Percentiles rank a stretch among this genome's conserved stretches.
Conservation (phyloP, 164 flowering plant genomes). For the Vitis rupestris region DNA sequence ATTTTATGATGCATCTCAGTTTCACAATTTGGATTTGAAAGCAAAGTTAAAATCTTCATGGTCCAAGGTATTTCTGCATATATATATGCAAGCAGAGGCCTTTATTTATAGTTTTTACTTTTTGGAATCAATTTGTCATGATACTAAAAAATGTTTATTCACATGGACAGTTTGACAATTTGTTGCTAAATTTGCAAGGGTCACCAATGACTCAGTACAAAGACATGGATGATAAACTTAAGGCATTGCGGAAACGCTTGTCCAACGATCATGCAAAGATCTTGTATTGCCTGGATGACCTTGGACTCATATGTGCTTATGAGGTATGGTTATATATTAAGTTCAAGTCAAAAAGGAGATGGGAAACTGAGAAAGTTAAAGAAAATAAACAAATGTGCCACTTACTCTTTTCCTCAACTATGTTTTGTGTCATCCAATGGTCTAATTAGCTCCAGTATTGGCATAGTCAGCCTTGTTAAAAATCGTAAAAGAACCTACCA, state of each 20-base stretch:
- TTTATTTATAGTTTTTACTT: neutral
- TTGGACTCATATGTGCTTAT: slow-evolving; percentile 75
- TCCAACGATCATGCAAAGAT: slow-evolving; percentile 56
- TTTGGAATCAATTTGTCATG: neutral
- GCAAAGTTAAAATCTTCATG: slow-evolving; percentile 45
- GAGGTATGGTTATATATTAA: slow-evolving; percentile 51
- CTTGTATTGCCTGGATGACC: slow-evolving; percentile 70
- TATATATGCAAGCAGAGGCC: neutral
- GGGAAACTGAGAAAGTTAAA: neutral
- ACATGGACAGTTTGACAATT: slow-evolving; percentile 56
- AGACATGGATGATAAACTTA: slow-evolving; percentile 48
- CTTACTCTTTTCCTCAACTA: too few species aligned
- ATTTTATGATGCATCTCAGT: slow-evolving; percentile 43
- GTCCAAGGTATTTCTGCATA: slow-evolving; percentile 51
- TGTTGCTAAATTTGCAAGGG: slow-evolving; percentile 34
- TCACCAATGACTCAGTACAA: slow-evolving; percentile 32
- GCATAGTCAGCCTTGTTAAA: too few species aligned
- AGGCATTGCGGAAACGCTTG: slow-evolving; percentile 41
- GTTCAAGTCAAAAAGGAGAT: neutral
- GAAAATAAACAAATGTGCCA: neutral
- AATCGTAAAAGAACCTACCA: too few species aligned
- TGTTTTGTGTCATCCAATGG: too few species aligned
- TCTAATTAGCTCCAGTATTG: too few species aligned
- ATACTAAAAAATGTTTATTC: neutral
- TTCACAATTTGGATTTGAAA: slow-evolving; percentile 39